Percentiles rank a stretch among this genome's conserved stretches.
Evolutionary conservation across 169 alveolate species (phyloP).

Genomic region (Plasmodium ovale): DNA sequence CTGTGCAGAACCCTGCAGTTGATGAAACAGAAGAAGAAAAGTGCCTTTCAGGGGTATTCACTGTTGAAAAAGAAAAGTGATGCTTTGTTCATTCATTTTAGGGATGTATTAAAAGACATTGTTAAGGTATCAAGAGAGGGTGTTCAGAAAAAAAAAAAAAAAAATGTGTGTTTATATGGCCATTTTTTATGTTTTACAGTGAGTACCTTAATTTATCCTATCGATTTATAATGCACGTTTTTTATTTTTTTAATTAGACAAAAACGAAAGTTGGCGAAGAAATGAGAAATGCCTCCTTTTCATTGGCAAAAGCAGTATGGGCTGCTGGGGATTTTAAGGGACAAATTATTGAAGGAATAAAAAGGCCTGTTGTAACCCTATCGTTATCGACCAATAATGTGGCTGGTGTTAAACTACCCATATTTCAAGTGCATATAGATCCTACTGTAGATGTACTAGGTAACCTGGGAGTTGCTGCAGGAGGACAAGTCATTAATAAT

Average conservation of each 20-base stretch:
- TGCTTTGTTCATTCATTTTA: conserved; percentile 93
- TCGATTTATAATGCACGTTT: background rate
- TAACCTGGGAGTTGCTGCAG: conserved; percentile 87
- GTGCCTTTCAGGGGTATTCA: conserved; percentile 95
- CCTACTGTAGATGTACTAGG: conserved; percentile 90
- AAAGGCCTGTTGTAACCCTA: conserved; percentile 93
- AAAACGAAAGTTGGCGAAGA: conserved; percentile 91
- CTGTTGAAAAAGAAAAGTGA: conserved; percentile 95
- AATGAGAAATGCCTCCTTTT: conserved; percentile 91
- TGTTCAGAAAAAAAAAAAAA: too few species aligned
- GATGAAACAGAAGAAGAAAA: conserved; percentile 88
- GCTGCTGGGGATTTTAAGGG: conserved; percentile 95
- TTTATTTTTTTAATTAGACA: conserved; percentile 71
- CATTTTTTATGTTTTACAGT: too few species aligned
- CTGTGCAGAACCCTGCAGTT: conserved; percentile 87
- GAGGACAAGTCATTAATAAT: conserved; percentile 89
- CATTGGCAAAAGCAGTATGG: conserved; percentile 96
- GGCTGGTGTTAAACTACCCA: conserved; percentile 97
- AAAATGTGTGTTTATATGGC: background rate
- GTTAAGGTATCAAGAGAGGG: conserved; percentile 86
- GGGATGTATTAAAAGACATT: conserved; percentile 92
- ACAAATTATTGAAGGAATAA: conserved; percentile 92
- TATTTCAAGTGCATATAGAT: conserved; percentile 91
- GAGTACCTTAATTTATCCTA: background rate
- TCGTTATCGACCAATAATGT: conserved; percentile 93